phyloP scores from a whole-genome alignment of 1,284 basidiomycete species.

The Amylostereum areolatum region DNA sequence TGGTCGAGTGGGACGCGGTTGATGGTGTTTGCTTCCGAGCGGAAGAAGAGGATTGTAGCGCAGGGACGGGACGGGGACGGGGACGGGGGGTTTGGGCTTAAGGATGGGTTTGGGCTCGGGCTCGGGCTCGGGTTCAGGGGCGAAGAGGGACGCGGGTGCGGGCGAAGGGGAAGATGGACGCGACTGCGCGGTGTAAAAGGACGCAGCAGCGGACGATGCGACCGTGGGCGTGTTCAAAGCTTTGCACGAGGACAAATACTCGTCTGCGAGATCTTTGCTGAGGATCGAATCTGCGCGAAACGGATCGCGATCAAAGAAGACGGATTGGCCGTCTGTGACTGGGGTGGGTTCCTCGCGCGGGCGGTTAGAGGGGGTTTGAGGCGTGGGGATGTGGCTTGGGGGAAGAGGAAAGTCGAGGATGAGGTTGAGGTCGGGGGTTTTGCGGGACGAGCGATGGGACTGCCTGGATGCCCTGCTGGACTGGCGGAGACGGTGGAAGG shows the following conservation, averaged over 20 bases:
- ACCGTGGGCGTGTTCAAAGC: background rate
- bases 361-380: conserved; percentile 9
- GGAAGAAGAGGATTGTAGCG: conserved; percentile 3
- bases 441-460: conserved; percentile 9
- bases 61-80: conserved; percentile 1
- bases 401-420: conserved; percentile 19
- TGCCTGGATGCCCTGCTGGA: conserved; percentile 13
- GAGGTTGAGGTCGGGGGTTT: conserved; percentile 9
- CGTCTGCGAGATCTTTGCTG: conserved; percentile 4
- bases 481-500: conserved; percentile 8
- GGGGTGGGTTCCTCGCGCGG: conserved; percentile 9
- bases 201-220: conserved; percentile 11
- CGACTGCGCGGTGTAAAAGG: conserved; percentile 15
- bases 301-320: conserved; percentile 34
- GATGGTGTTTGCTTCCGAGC: conserved; percentile 5
- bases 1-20: conserved; percentile 8
- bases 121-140: background rate
- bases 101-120: background rate
- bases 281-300: conserved; percentile 17
- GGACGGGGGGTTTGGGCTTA: background rate
- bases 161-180: background rate
- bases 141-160: background rate
- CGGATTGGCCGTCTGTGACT: conserved; percentile 18
- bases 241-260: conserved; percentile 5
- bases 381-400: conserved; percentile 33